Conservation (phyloP, 164 flowering plant species). For the Vitis riparia region DNA sequence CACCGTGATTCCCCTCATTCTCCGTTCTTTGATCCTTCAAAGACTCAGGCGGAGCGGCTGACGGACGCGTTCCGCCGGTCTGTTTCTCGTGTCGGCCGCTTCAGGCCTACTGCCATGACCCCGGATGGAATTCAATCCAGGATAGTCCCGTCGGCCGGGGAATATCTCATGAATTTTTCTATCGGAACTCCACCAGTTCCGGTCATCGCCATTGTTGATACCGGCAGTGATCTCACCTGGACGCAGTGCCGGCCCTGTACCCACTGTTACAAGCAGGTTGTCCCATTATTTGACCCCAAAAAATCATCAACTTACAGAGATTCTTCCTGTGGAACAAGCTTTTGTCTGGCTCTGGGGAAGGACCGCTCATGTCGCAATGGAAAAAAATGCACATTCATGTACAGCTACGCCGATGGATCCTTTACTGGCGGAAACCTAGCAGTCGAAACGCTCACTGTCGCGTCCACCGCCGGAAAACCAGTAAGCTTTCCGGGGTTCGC, state of each 20-base stretch:
- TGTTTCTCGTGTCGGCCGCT: constrained; percentile 12
- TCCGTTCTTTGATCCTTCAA: constrained; percentile 30
- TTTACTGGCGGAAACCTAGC: constrained; percentile 35
- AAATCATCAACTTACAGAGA: constrained; percentile 34
- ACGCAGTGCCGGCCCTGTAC: constrained; percentile 47
- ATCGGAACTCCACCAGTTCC: constrained; percentile 41
- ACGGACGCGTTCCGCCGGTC: constrained; percentile 32
- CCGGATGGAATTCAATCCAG: too few species aligned
- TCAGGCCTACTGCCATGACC: neutral
- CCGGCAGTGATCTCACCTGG: constrained; percentile 57
- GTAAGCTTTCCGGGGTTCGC: constrained; percentile 9
- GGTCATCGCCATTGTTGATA: constrained; percentile 33
- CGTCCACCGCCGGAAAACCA: constrained; percentile 11
- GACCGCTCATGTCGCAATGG: too few species aligned
- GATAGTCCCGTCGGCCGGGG: constrained; percentile 13
- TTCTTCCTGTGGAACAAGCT: constrained; percentile 27
- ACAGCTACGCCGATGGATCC: constrained; percentile 40
- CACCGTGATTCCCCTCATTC: constrained; percentile 49
- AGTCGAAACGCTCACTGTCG: constrained; percentile 38
- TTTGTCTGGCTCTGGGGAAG: too few species aligned
- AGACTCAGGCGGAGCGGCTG: constrained; percentile 18
- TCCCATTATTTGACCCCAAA: constrained; percentile 34
- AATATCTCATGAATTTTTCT: constrained; percentile 33
- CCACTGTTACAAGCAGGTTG: constrained; percentile 28
- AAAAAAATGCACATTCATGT: too few species aligned